Evolutionary conservation across 2,329 filamentous ascomycete genomes (phyloP).

Genomic region (Stromatinia cepivora): DNA sequence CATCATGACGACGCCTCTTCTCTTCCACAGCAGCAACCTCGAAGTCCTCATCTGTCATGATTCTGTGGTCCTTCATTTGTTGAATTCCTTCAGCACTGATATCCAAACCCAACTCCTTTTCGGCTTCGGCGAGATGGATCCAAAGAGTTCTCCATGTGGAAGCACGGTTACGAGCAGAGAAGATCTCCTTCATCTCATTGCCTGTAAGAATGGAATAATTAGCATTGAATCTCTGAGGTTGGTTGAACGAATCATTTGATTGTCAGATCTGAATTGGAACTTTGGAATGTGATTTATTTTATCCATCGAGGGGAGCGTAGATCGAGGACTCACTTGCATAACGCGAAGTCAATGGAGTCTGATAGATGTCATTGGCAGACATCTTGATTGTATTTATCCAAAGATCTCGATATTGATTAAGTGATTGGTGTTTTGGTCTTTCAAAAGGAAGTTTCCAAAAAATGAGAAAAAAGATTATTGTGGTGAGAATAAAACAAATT

Average conservation of each 20-base stretch:
- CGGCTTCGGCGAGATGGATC: slow-evolving; percentile 78
- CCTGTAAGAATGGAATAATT: slow-evolving; percentile 15
- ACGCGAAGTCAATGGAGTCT: slow-evolving; percentile 68
- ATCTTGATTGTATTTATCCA: slow-evolving; percentile 26
- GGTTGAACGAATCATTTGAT: neutral
- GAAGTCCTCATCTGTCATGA: slow-evolving; percentile 78
- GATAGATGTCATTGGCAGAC: slow-evolving; percentile 53
- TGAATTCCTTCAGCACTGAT: slow-evolving; percentile 75
- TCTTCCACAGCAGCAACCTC: slow-evolving; percentile 74
- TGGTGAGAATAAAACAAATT: neutral
- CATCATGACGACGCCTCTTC: slow-evolving; percentile 66
- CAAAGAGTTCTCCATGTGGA: slow-evolving; percentile 61
- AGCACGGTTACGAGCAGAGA: slow-evolving; percentile 66
- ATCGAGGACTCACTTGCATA: slow-evolving; percentile 54
- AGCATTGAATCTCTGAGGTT: slow-evolving; percentile 4
- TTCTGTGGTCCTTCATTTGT: slow-evolving; percentile 72
- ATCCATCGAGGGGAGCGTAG: neutral
- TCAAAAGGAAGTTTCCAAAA: neutral
- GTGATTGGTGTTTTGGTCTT: neutral
- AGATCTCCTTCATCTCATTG: slow-evolving; percentile 73
- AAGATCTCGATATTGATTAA: neutral
- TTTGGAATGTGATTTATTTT: neutral
- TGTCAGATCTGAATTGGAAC: neutral
- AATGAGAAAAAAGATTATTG: neutral
- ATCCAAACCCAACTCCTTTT: slow-evolving; percentile 76